Percentiles rank a stretch among this genome's conserved stretches.
Evolutionary conservation across 1,139 yeast species (phyloP).

Genomic region (Arxiozyma telluris): DNA sequence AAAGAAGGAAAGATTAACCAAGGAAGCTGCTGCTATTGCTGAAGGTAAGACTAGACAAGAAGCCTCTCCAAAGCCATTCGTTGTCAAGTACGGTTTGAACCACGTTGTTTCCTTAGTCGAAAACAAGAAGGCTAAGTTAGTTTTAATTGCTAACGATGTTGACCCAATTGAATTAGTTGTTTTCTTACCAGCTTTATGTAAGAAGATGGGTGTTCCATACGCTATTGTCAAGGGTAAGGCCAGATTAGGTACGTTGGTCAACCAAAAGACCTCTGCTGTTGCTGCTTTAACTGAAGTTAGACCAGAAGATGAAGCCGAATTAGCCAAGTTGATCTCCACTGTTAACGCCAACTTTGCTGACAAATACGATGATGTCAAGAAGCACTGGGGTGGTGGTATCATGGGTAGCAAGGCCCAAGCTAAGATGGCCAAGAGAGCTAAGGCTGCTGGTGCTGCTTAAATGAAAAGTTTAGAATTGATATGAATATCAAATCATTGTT

Average conservation of each 20-base stretch:
- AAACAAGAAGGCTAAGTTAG: slow-evolving; percentile 97
- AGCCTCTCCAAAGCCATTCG: slow-evolving; percentile 91
- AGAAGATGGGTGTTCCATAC: slow-evolving; percentile 98
- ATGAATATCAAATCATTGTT: neutral
- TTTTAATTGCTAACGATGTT: slow-evolving; percentile 94
- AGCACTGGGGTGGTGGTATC: slow-evolving; percentile 99
- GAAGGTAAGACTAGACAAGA: slow-evolving; percentile 96
- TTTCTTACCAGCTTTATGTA: slow-evolving; percentile 95
- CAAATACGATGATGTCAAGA: slow-evolving; percentile 89
- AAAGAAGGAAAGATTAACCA: slow-evolving; percentile 97
- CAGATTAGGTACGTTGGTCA: slow-evolving; percentile 93
- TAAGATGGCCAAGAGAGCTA: slow-evolving; percentile 52
- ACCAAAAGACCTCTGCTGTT: slow-evolving; percentile 93
- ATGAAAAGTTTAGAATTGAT: neutral
- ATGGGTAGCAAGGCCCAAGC: slow-evolving; percentile 89
- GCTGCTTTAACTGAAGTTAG: slow-evolving; percentile 94
- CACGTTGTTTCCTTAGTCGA: slow-evolving; percentile 94
- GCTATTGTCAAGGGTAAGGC: slow-evolving; percentile 98
- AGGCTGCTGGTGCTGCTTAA: slow-evolving; percentile 36
- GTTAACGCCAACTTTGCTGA: slow-evolving; percentile 86
- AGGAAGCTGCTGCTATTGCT: slow-evolving; percentile 97
- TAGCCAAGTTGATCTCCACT: slow-evolving; percentile 85
- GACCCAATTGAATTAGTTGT: slow-evolving; percentile 97
- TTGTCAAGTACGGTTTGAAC: slow-evolving; percentile 95
- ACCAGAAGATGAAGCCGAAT: slow-evolving; percentile 89